Evolutionary conservation across 345 rosid genomes (phyloP), one percentile per base, ranked within the genome.

Genomic region (Draba incana): DNA sequence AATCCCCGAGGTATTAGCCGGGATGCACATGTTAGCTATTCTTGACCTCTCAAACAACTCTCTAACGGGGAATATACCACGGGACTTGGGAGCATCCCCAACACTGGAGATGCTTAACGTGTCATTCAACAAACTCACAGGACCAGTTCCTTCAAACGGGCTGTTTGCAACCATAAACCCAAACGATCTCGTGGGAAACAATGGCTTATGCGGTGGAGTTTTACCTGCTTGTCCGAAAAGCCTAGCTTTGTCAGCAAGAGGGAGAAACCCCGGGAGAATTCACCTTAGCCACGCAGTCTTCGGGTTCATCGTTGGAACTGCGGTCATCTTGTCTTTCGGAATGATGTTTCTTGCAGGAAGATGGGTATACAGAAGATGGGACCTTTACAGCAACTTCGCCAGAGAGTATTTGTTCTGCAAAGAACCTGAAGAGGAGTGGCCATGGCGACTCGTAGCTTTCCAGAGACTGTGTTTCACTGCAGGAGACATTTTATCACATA

Each of bases 401-500:
- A 75, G 74, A 68, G 78, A 75, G 23, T 75, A 61, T 42, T 62
- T 79, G 50, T 68, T 87, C 49, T 66, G 75, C 62, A 81, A 81
- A 66, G 79, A 84, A 61, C 83, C 87, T 64, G 53, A 67, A 27
- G 80, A 74, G 23, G 95, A 89, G 70, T 92, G 98, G 98, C 98
- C 98, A 6, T 92, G 98, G 98, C 80, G 90, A 39, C 78, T 92
- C 3, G 87, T 89, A 24, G 90, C 95, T 30, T 89, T 92, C 82
- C 98, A 92, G 73, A 80, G 92, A 59, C 69, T 87, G 11, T 77
- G 80, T 52, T 92, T 92, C 81, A 87, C 90, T 0, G 87, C 89
- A 35, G 77, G 66, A 30, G 98, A 92, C 68, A 84, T 92, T 57
- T 78, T 92, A 51, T 57, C 84, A 43, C 87, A 85, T 78, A 85